A percentile compares a stretch with the other conserved stretches of the same genome.
Evolutionary conservation across 2,329 filamentous ascomycete species (phyloP).

Genomic region (Colletotrichum lini): DNA sequence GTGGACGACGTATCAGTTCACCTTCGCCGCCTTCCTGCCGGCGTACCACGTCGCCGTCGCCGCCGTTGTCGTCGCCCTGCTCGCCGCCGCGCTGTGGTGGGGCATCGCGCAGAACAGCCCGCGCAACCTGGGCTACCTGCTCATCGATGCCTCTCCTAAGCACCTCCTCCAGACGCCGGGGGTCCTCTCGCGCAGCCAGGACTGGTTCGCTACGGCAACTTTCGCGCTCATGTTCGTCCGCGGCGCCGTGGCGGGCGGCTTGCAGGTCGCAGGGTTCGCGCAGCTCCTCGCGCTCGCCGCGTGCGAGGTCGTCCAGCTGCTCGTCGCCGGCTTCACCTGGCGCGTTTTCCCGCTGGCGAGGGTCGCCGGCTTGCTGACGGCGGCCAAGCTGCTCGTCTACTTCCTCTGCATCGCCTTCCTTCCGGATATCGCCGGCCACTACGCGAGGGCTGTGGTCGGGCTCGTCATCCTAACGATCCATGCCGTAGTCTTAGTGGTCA

Average conservation of each 20-base stretch:
- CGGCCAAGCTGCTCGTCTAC: background rate
- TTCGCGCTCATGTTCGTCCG: slow-evolving; percentile 46
- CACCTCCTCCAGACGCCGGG: slow-evolving; percentile 48
- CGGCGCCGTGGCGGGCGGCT: too few species aligned
- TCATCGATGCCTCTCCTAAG: slow-evolving; percentile 67
- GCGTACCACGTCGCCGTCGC: too few species aligned
- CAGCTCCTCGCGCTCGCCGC: too few species aligned
- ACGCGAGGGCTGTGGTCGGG: background rate
- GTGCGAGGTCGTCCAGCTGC: too few species aligned
- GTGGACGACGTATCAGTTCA: too few species aligned
- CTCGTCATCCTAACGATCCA: background rate
- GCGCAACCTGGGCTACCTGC: slow-evolving; percentile 48
- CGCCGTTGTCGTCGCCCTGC: too few species aligned
- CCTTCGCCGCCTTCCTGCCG: too few species aligned
- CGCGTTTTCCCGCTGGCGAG: background rate
- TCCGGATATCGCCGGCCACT: background rate
- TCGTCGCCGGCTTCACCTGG: slow-evolving; percentile 74
- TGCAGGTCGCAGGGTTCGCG: too few species aligned
- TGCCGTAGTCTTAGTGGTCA: background rate
- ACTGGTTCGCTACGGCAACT: slow-evolving; percentile 67
- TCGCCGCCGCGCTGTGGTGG: too few species aligned
- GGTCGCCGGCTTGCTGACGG: background rate
- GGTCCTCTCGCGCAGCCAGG: slow-evolving; percentile 60
- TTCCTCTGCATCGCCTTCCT: background rate
- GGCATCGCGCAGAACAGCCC: too few species aligned